Base-by-base conservation (phyloP, 2,329 filamentous ascomycete species). In the Colletotrichum karsti region DNA sequence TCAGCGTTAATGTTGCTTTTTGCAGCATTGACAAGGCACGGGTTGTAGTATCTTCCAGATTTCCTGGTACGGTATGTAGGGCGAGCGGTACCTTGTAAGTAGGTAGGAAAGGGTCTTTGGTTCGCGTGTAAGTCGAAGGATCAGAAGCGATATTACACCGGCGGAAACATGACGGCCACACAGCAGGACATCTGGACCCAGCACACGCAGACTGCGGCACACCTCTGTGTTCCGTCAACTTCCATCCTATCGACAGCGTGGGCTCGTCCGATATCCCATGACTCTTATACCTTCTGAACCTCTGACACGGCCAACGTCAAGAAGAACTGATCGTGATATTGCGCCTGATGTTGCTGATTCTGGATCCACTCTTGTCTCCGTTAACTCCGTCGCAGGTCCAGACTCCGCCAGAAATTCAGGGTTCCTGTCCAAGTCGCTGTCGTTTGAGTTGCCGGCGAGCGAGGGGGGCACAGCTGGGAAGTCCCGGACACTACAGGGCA, bases 341-440 rank as follows among this genome's bases (percentile, higher is more conserved):
- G 26, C 20, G 51, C 15, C 8, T 42, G 44, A 30, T 33, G 33
- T 26, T 44, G 18, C 57, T 22, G 18, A 20, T 28, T 24, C 22
- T 28, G 7, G 18, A 12, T n/a, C 51, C 51, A 51, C 26, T 39
- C 13, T 64, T 64, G 37, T 53, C 28, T 67, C 64, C 64, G 61
- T 64, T 64, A 67, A 48, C 42, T 64, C 64, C 60, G 64, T 30
- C 44, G 60, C 64, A 67, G 51, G 44, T 64, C 59, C 35, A 57
- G 63, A 56, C 35, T 37, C 39, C 48, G 56, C 63, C 39, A 48
- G 48, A 35, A 35, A 44, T 53, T 24, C 60, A 67, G 59, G 59
- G 59, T 57, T 67, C 42, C 18, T 50, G 33, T 35, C 50, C 63
- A 39, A 55, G 58, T 35, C 37, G 41, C n/a, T 18, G 41, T 48